Evolutionary conservation across 352 stramenopile species (phyloP).

Genomic region (Globisporangium nodosum): DNA sequence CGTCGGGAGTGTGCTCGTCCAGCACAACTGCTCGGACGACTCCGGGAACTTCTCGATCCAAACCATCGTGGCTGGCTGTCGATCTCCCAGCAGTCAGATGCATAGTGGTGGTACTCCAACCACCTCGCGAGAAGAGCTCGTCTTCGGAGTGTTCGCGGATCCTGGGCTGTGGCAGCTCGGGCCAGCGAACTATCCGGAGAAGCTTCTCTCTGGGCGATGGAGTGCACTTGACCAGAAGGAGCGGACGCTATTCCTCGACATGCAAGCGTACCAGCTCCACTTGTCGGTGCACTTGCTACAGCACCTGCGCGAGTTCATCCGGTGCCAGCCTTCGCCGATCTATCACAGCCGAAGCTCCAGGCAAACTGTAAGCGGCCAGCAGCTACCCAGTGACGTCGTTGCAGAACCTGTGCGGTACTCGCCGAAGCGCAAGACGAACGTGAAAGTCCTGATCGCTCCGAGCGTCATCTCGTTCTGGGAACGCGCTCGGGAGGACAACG

Average conservation of each 20-base stretch:
- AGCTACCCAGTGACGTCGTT: not conserved
- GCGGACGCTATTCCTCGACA: slow-evolving; percentile 53
- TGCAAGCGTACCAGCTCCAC: slow-evolving; percentile 68
- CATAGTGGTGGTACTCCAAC: not conserved
- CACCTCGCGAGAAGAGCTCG: slow-evolving; percentile 40
- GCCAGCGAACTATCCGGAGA: slow-evolving; percentile 69
- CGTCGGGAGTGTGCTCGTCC: slow-evolving; percentile 35
- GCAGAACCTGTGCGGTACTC: slow-evolving; percentile 6
- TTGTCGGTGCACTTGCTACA: slow-evolving; percentile 49
- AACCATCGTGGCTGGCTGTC: slow-evolving; percentile 53
- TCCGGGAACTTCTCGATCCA: slow-evolving; percentile 46
- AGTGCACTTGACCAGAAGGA: slow-evolving; percentile 25
- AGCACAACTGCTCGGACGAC: slow-evolving; percentile 18
- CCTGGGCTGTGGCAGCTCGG: slow-evolving; percentile 64
- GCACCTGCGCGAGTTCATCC: slow-evolving; percentile 22
- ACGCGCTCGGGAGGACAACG: slow-evolving; percentile 8
- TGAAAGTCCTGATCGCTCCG: slow-evolving; percentile 66
- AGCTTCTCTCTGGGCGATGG: slow-evolving; percentile 58
- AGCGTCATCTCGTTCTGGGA: slow-evolving; percentile 63
- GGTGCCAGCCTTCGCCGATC: not conserved
- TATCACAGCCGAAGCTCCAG: not conserved
- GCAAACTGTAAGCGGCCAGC: not conserved
- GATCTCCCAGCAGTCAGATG: slow-evolving; percentile 6
- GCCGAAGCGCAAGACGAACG: slow-evolving; percentile 17
- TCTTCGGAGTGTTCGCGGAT: slow-evolving; percentile 63